These are phyloP conservation scores for Cercophora samala DNA, from an alignment of 495 filamentous ascomycete genomes.

Conservation along the genomic window DNA sequence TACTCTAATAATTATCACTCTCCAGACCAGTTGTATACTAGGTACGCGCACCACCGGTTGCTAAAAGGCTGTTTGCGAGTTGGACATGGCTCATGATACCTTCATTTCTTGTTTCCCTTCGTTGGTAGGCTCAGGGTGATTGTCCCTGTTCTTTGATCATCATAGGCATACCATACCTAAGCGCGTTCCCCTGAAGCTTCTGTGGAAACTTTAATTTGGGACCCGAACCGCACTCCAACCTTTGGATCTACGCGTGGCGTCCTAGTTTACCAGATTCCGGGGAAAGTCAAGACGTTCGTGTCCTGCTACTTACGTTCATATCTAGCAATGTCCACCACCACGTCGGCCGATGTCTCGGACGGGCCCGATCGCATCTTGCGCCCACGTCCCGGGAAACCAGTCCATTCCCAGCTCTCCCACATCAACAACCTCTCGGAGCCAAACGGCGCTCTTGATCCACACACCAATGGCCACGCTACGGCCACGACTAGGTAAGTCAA, in stretches of 20 bases:
- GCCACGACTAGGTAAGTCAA: constrained; percentile 39
- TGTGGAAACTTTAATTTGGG: constrained; percentile 7
- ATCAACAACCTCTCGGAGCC: constrained; percentile 36
- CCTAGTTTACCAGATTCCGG: neutral
- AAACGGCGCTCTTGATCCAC: constrained; percentile 33
- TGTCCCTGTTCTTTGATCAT: neutral
- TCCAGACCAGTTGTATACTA: neutral
- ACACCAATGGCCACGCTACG: constrained; percentile 30
- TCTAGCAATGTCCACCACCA: constrained; percentile 9
- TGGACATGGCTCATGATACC: neutral
- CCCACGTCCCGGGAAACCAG: constrained; percentile 43
- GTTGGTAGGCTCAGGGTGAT: neutral
- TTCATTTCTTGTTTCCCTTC: neutral
- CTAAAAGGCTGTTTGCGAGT: neutral
- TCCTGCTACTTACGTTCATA: neutral
- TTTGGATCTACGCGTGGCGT: neutral
- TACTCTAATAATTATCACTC: neutral
- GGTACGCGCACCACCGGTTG: neutral
- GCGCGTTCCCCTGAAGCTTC: neutral
- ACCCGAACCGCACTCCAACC: neutral
- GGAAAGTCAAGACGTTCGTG: neutral
- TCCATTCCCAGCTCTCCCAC: constrained; percentile 41
- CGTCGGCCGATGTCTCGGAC: constrained; percentile 31
- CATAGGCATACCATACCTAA: neutral
- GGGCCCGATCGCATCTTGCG: constrained; percentile 37